These are phyloP conservation scores for Chytridiales sp. DNA, from an alignment of 371 early-diverging fungal species.

Conservation along the genomic window DNA sequence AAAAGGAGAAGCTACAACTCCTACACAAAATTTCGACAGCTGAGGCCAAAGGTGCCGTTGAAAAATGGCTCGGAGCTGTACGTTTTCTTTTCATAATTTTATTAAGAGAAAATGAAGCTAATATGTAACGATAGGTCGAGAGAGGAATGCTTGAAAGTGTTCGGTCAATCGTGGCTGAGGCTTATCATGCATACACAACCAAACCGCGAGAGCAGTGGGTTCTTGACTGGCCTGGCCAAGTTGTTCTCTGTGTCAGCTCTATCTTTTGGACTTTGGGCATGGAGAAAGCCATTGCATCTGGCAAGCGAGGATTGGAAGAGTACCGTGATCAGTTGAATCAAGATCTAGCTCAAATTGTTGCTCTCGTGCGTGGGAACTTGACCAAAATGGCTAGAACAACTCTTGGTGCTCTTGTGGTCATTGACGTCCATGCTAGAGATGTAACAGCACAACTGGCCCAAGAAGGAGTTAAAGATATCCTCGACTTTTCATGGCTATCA, in stretches of 20 bases:
- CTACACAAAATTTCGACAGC: conserved; percentile 47
- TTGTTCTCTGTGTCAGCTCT: conserved; percentile 52
- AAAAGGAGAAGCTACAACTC: conserved; percentile 50
- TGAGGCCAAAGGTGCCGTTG: conserved; percentile 57
- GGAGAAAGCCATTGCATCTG: conserved; percentile 46
- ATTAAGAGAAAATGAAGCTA: neutral
- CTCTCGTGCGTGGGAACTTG: conserved; percentile 54
- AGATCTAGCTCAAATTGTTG: conserved; percentile 51
- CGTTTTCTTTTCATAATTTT: conserved; percentile 6
- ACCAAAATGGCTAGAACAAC: conserved; percentile 57
- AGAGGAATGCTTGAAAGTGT: conserved; percentile 53
- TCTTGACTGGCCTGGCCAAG: conserved; percentile 60
- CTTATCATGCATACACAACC: conserved; percentile 47
- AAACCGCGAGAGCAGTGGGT: conserved; percentile 55
- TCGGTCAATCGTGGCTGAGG: conserved; percentile 40
- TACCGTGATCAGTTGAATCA: conserved; percentile 40
- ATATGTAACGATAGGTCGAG: conserved; percentile 34
- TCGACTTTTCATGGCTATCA: conserved; percentile 57
- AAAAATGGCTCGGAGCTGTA: conserved; percentile 52
- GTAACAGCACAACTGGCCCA: conserved; percentile 44
- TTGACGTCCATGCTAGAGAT: conserved; percentile 62
- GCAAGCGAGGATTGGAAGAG: conserved; percentile 48
- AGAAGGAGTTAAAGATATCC: conserved; percentile 44
- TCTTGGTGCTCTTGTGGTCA: conserved; percentile 58
- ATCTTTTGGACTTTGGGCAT: conserved; percentile 56